Percentiles rank a stretch among this genome's conserved stretches.
phyloP scores from a whole-genome alignment of 2,329 filamentous ascomycete genomes.

The Elsinoe necatrix region DNA sequence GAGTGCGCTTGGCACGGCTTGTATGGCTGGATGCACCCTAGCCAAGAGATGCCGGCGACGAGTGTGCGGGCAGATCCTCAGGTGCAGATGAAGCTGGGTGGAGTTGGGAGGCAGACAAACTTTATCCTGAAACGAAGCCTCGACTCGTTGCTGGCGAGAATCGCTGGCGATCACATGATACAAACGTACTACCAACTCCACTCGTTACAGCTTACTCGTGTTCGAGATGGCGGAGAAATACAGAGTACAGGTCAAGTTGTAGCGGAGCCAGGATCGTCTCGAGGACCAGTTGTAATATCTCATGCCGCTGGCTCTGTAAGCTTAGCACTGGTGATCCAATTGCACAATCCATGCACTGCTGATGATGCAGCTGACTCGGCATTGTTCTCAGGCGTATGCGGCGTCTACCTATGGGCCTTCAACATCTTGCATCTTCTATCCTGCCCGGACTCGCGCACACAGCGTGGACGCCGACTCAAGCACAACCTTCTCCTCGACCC shows the following conservation, averaged over 20 bases:
- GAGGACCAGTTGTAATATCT: neutral
- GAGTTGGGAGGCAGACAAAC: neutral
- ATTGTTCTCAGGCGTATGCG: too few relatives aligned
- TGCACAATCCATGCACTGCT: too few relatives aligned
- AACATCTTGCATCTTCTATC: too few relatives aligned
- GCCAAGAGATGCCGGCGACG: constrained; percentile 11
- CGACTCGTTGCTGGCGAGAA: neutral
- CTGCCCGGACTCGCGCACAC: too few relatives aligned
- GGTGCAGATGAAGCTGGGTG: constrained; percentile 3
- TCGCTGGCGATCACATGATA: neutral
- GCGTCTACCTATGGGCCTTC: too few relatives aligned
- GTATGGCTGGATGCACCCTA: neutral
- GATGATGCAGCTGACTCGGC: too few relatives aligned
- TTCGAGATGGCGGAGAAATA: neutral
- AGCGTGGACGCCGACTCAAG: too few relatives aligned
- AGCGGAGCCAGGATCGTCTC: neutral
- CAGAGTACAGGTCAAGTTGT: neutral
- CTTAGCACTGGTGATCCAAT: too few relatives aligned
- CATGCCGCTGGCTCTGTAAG: too few relatives aligned
- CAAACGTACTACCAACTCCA: neutral
- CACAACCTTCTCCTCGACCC: neutral
- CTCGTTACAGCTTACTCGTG: neutral
- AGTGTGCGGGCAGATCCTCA: constrained; percentile 5
- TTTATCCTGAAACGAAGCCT: neutral
- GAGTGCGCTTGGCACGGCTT: constrained; percentile 5